Evolutionary conservation across 2,329 filamentous ascomycete species (phyloP).

Genomic region (Coniella vitis): DNA sequence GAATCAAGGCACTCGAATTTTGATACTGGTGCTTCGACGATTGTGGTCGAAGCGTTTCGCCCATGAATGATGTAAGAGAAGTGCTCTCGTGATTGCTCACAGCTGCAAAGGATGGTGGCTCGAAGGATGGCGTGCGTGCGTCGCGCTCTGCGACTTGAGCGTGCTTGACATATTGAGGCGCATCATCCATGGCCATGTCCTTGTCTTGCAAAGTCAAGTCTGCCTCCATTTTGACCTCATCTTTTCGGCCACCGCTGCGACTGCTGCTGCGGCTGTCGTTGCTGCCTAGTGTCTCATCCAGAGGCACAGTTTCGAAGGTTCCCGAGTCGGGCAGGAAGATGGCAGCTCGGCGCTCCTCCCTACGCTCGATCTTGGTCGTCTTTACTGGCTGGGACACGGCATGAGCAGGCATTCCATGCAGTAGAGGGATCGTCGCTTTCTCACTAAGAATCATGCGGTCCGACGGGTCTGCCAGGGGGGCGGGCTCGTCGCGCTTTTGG

Average conservation of each 20-base stretch:
- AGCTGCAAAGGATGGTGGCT: slow-evolving; percentile 53
- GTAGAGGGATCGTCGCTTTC: slow-evolving; percentile 22
- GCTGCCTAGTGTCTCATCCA: slow-evolving; percentile 42
- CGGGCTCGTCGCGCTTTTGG: slow-evolving; percentile 28
- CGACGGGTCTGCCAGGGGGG: slow-evolving; percentile 33
- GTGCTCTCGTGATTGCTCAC: slow-evolving; percentile 46
- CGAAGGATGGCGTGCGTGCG: slow-evolving; percentile 54
- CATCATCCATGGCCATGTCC: slow-evolving; percentile 16
- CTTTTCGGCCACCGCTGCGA: slow-evolving; percentile 1
- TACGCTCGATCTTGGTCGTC: slow-evolving; percentile 27
- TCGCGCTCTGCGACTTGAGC: slow-evolving; percentile 27
- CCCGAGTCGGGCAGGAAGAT: slow-evolving; percentile 57
- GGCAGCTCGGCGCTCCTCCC: slow-evolving; percentile 21
- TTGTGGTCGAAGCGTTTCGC: slow-evolving; percentile 42
- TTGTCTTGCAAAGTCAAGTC: slow-evolving; percentile 18
- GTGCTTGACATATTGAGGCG: neutral
- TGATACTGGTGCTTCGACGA: slow-evolving; percentile 20
- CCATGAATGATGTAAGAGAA: slow-evolving; percentile 55
- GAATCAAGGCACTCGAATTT: too few relatives aligned
- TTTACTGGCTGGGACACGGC: slow-evolving; percentile 25
- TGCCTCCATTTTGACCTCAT: slow-evolving; percentile 20
- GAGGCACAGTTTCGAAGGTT: slow-evolving; percentile 54
- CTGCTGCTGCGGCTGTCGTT: slow-evolving; percentile 20
- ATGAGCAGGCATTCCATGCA: slow-evolving; percentile 24
- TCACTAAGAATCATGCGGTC: slow-evolving; percentile 37